Evolutionary conservation across 805 yeast species (phyloP).

Genomic region (Metschnikowia lunata): DNA sequence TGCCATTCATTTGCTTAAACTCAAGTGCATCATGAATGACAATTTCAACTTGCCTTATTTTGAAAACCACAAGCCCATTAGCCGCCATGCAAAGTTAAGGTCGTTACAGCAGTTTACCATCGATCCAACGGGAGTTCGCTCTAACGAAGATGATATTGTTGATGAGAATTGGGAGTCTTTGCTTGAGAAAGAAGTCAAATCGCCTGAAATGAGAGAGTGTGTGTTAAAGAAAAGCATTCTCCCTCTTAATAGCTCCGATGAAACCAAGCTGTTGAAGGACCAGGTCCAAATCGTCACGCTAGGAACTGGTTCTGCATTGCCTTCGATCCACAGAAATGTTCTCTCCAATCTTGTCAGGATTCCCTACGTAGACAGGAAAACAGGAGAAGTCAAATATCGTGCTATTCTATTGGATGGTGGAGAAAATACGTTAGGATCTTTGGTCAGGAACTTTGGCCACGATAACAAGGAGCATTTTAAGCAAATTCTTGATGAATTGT

Average conservation of each 20-base stretch:
- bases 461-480: conserved; percentile 32
- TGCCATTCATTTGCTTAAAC: conserved; percentile 49
- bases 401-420: conserved; percentile 86
- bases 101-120: conserved; percentile 29
- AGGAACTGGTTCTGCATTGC: conserved; percentile 93
- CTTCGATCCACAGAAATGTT: conserved; percentile 81
- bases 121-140: conserved; percentile 19
- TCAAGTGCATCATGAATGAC: conserved; percentile 48
- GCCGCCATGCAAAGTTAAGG: conserved; percentile 22
- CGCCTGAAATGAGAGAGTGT: conserved; percentile 11
- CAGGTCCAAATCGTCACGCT: conserved; percentile 68
- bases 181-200: conserved; percentile 25
- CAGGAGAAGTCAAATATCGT: conserved; percentile 27
- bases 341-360: conserved; percentile 72
- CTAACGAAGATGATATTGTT: conserved; percentile 17
- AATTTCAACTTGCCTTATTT: conserved; percentile 40
- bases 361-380: conserved; percentile 39
- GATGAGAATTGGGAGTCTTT: conserved; percentile 26
- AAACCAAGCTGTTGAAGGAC: conserved; percentile 30
- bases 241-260: conserved; percentile 14
- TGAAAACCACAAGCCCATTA: conserved; percentile 19
- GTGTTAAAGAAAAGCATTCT: conserved; percentile 20
- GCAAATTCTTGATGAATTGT: conserved; percentile 54
- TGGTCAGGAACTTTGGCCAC: conserved; percentile 57
- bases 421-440: conserved; percentile 78